Base-by-base conservation (phyloP, 129 eudicot genomes). In the Flaveria sonorensis region DNA sequence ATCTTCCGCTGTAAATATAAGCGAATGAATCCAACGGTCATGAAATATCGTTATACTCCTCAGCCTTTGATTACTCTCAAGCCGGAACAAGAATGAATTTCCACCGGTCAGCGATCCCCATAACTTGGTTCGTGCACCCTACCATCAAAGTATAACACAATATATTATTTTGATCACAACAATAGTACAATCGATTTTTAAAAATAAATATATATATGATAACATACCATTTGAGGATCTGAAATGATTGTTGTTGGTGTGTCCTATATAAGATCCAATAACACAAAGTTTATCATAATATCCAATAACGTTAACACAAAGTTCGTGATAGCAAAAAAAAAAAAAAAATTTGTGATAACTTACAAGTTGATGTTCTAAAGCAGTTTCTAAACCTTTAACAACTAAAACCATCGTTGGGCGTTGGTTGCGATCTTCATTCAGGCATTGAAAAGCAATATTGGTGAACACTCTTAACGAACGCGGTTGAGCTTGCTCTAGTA, bases 81-180 rank as follows among this genome's bases (percentile, higher is more conserved):
- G 80, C 32, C 32, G 24, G 7, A 76, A 65, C 40, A 23, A 50
- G 9, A 24, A 76, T 76, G 73, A 42, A 7, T 1, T 1, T 51
- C 80, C 80, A 32, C 73, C 53, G 0, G 51, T 23, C 39, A 2
- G 23, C 5, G 73, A 65, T 51, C 80, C 80, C 73, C 72, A 76
- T 32, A 76, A 65, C 73, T 12, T 56, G n/a, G 59, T 66, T 48
- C 51, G 51, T 16, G 36, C 4, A 66, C 65, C 73, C 73, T 76
- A 65, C 6, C 62, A 74, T 74, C 46, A 43, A 10, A 11, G 6
- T 2, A 47, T 28, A 64, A 24, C 18, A 51, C 36, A 63, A 6
- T 60, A 16, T 18, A 1, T 18, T 61, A 52, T 9, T 36, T 32
- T 32, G 1, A 14, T 24, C 68, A 61, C 14, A 3, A 8, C 0